Percentiles rank a stretch among this genome's conserved stretches.
Evolutionary conservation across 257 asterid genomes (phyloP).

Genomic region (Solanum dulcamara): DNA sequence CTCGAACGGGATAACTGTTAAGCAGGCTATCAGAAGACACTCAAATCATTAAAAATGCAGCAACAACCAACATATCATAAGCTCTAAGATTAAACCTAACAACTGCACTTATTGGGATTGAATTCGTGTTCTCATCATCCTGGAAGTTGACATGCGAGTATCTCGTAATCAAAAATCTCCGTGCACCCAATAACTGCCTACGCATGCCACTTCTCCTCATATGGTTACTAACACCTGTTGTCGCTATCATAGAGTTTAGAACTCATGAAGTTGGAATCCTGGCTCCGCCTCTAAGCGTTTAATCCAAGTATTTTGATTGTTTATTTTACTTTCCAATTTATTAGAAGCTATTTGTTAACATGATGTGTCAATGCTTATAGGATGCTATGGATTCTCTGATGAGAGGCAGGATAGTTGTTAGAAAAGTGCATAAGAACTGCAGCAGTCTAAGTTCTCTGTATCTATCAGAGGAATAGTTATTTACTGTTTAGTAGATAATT

Average conservation of each 20-base stretch:
- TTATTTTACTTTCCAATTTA: neutral
- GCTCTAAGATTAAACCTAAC: constrained; percentile 64
- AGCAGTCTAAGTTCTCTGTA: too few species aligned
- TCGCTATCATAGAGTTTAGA: neutral
- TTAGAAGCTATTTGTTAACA: too few species aligned
- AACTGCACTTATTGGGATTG: constrained; percentile 71
- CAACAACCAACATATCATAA: too few species aligned
- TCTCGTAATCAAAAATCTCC: neutral
- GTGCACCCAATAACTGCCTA: neutral
- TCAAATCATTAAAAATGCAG: constrained; percentile 75
- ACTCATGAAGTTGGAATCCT: neutral
- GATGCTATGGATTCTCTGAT: constrained; percentile 85
- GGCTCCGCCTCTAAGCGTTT: neutral
- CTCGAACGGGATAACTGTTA: too few species aligned
- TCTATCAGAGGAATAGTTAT: too few species aligned
- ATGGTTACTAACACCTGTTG: neutral
- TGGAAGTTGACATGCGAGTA: constrained; percentile 55
- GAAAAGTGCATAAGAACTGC: too few species aligned
- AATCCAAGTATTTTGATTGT: neutral
- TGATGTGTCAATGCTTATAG: constrained; percentile 6
- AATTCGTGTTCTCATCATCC: constrained; percentile 71
- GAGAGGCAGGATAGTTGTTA: constrained; percentile 75
- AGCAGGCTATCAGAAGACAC: constrained; percentile 92
- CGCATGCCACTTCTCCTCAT: neutral
- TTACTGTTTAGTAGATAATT: too few species aligned